Percentiles rank a stretch among this genome's conserved stretches.
phyloP scores from a whole-genome alignment of 371 early-diverging fungal species.

The Mucor indicus region DNA sequence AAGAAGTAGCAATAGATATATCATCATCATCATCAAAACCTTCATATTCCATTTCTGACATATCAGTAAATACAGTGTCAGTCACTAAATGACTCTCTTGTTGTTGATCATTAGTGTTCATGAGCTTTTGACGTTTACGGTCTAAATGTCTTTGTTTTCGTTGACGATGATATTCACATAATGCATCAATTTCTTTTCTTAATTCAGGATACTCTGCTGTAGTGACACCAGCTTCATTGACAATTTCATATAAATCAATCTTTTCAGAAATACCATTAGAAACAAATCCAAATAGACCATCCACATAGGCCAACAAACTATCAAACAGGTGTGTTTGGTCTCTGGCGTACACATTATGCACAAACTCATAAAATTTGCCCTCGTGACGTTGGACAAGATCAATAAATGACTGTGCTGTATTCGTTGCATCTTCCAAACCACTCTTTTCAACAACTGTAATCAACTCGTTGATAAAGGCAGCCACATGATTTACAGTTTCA shows the following conservation, averaged over 20 bases:
- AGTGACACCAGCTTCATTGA: conserved; percentile 17
- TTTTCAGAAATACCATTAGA: conserved; percentile 25
- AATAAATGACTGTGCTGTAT: conserved; percentile 43
- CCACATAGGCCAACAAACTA: conserved; percentile 35
- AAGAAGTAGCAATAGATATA: background rate
- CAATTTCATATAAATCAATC: conserved; percentile 21
- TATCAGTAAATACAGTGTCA: conserved; percentile 26
- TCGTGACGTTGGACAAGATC: conserved; percentile 54
- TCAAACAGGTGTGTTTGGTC: conserved; percentile 45
- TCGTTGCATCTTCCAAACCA: conserved; percentile 29
- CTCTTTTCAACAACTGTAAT: conserved; percentile 50
- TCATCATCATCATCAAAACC: conserved; percentile 10
- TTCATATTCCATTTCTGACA: conserved; percentile 21
- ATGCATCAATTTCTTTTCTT: conserved; percentile 30
- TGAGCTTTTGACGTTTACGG: conserved; percentile 38
- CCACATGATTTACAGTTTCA: conserved; percentile 56
- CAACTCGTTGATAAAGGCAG: conserved; percentile 58
- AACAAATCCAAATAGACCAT: conserved; percentile 27
- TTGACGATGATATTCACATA: conserved; percentile 29
- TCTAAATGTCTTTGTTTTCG: conserved; percentile 37
- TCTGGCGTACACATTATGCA: conserved; percentile 57
- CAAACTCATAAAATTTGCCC: conserved; percentile 56
- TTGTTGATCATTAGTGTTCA: conserved; percentile 14
- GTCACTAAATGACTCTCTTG: conserved; percentile 24
- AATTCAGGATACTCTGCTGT: conserved; percentile 19